Base-by-base conservation (phyloP, 2,329 filamentous ascomycete genomes). In the Trichoderma arundinaceum region DNA sequence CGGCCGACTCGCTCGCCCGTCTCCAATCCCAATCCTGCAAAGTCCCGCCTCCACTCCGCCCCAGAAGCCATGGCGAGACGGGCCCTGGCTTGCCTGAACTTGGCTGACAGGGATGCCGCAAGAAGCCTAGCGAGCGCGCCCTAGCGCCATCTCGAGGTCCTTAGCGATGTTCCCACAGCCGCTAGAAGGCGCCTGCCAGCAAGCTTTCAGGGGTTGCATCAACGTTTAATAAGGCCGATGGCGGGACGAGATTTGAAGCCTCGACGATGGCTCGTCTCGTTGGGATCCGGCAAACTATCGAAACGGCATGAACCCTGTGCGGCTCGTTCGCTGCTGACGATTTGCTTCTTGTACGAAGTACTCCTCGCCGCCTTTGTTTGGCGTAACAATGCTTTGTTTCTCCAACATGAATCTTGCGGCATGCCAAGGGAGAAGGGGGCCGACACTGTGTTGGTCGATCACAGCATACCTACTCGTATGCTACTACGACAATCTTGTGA, bases 121-220 rank as follows among this genome's bases (percentile, higher is more conserved):
- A 63, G 28, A 22, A 28, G 59, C 17, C 38, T 63, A 52, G 59
- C 48, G 53, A 12, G 13, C 38, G 15, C 38, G 17, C 49, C 49
- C 49, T 63, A 54, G 59, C 39, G 58, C 28, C 15, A 43, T 61
- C 58, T 43, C 41, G 43, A 22, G 49, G 32, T 19, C 39, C 59
- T 28, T 63, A 53, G 59, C 59, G 38, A 52, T 22, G 32, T 33
- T 35, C 39, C 46, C 59, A 54, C 39, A 19, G 49, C 38, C 59
- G 59, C 59, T 63, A 63, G 44, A 60, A 63, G 49, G 48, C 44
- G 49, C 28, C 41, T 48, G 43, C 56, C 56, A 59, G 43, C 56
- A 59, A 63, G 49, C 38, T 43, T 61, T 53, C 48, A 53, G 59
- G 59, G 59, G 59, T 63, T 52, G 59, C 59, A 32, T 63, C 59